A percentile compares a stretch with the other conserved stretches of the same genome.
phyloP scores from a whole-genome alignment of 768 basidiomycete species.

The Leccinum variicolor region DNA sequence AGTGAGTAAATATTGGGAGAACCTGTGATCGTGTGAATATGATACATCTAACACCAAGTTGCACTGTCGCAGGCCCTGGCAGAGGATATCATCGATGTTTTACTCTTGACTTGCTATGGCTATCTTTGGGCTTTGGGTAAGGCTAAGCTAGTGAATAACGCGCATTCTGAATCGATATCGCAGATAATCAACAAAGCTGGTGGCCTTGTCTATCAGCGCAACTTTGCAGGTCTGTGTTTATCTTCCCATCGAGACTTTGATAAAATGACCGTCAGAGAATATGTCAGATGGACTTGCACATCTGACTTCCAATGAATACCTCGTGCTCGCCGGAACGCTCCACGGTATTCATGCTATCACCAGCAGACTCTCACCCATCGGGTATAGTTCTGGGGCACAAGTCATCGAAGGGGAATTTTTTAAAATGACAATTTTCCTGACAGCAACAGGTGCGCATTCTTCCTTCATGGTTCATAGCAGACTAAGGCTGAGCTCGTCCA shows the following conservation, averaged over 20 bases:
- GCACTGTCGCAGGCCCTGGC: background rate
- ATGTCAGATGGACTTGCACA: slow-evolving; percentile 82
- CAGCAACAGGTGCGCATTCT: slow-evolving; percentile 68
- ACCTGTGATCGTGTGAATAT: slow-evolving; percentile 12
- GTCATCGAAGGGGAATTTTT: slow-evolving; percentile 96
- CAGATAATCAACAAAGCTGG: slow-evolving; percentile 99
- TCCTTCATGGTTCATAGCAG: background rate
- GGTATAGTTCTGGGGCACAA: slow-evolving; percentile 81
- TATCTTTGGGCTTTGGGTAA: slow-evolving; percentile 80
- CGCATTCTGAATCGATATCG: slow-evolving; percentile 8
- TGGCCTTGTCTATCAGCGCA: slow-evolving; percentile 90
- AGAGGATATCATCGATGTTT: background rate
- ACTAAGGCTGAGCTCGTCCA: slow-evolving; percentile 1
- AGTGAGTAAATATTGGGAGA: background rate
- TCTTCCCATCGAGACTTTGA: background rate
- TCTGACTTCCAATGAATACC: slow-evolving; percentile 89
- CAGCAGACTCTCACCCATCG: slow-evolving; percentile 80
- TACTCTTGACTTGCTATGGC: slow-evolving; percentile 47
- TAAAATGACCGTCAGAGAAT: background rate
- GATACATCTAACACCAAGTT: background rate
- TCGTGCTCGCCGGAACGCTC: slow-evolving; percentile 93
- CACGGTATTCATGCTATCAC: slow-evolving; percentile 99
- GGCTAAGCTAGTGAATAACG: slow-evolving; percentile 13
- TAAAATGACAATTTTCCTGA: slow-evolving; percentile 89
- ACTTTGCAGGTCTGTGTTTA: slow-evolving; percentile 69